Evolutionary conservation across 192 early-diverging fungal species (phyloP).

Genomic region (Coemansia sp.): DNA sequence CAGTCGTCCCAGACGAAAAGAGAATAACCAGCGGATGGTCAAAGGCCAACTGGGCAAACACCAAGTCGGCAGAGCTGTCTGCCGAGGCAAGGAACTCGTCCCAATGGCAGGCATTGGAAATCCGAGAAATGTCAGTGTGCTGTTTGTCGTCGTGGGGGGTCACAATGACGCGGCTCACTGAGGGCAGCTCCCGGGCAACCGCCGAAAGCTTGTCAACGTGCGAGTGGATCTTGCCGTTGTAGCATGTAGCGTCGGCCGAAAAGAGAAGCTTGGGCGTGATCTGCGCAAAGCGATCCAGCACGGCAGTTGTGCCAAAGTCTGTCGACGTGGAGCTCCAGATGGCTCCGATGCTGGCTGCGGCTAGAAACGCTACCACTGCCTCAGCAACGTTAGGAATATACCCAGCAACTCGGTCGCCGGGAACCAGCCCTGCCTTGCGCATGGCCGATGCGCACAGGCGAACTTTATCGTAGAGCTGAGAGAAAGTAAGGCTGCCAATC

Average conservation of each 20-base stretch:
- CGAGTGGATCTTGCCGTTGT: conserved; percentile 85
- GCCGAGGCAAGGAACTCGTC: conserved; percentile 60
- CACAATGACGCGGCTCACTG: conserved; percentile 76
- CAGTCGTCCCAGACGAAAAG: conserved; percentile 94
- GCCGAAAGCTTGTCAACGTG: conserved; percentile 75
- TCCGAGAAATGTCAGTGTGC: conserved; percentile 26
- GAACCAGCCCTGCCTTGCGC: conserved; percentile 65
- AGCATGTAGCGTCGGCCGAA: conserved; percentile 87
- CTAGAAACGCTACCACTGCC: conserved; percentile 79
- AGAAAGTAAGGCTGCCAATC: conserved; percentile 65
- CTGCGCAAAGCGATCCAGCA: conserved; percentile 91
- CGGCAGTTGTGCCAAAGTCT: conserved; percentile 91
- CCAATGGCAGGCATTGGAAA: conserved; percentile 46
- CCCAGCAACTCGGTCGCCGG: conserved; percentile 86
- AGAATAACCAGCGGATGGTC: conserved; percentile 91
- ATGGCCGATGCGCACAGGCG: conserved; percentile 73
- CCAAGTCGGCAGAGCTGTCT: conserved; percentile 46
- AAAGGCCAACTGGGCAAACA: conserved; percentile 86
- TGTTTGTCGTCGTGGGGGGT: conserved; percentile 68
- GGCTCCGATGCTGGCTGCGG: conserved; percentile 80
- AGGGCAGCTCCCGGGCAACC: conserved; percentile 70
- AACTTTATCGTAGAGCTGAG: conserved; percentile 72
- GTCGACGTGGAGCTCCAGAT: conserved; percentile 95
- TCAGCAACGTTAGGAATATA: conserved; percentile 90
- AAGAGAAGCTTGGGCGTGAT: conserved; percentile 90